A percentile compares a stretch with the other conserved stretches of the same genome.
These are phyloP conservation scores for Graphilbum ipis-grandicollis DNA, from an alignment of 2,329 filamentous ascomycete species.

Conservation along the genomic window DNA sequence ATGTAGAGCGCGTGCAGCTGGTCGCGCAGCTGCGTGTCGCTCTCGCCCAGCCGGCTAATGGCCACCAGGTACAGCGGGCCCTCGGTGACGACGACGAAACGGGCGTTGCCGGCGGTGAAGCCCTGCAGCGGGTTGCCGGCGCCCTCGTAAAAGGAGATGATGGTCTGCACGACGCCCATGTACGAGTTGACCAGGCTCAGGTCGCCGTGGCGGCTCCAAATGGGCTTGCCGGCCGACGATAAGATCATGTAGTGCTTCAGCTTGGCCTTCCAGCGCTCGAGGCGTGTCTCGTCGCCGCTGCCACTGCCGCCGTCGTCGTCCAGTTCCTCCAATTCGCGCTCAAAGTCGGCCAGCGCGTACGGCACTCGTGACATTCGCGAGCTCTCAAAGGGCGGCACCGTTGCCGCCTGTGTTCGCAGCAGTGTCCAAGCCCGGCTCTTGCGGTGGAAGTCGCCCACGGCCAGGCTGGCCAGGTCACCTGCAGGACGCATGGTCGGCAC, in stretches of 20 bases:
- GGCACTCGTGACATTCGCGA: conserved; percentile 22
- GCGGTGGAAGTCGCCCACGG: conserved; percentile 51
- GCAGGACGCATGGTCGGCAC: conserved; percentile 43
- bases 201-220: conserved; percentile 90
- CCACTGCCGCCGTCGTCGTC: conserved; percentile 25
- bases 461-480: conserved; percentile 65
- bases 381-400: conserved; percentile 42
- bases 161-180: conserved; percentile 89
- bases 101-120: conserved; percentile 73
- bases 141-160: conserved; percentile 90
- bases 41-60: conserved; percentile 84
- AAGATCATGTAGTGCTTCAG: conserved; percentile 94
- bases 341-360: conserved; percentile 48
- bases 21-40: conserved; percentile 67
- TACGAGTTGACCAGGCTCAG: conserved; percentile 80
- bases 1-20: conserved; percentile 93
- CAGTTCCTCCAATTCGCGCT: conserved; percentile 61
- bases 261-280: conserved; percentile 74
- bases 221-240: conserved; percentile 89
- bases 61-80: conserved; percentile 86
- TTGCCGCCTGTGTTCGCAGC: conserved; percentile 43
- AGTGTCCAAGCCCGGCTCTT: conserved; percentile 53
- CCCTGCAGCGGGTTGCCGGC: conserved; percentile 59
- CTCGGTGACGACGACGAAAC: conserved; percentile 72
- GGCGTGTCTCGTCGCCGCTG: conserved; percentile 34